phyloP scores from a whole-genome alignment of 2,329 filamentous ascomycete genomes.

The Xylariaceae sp. region DNA sequence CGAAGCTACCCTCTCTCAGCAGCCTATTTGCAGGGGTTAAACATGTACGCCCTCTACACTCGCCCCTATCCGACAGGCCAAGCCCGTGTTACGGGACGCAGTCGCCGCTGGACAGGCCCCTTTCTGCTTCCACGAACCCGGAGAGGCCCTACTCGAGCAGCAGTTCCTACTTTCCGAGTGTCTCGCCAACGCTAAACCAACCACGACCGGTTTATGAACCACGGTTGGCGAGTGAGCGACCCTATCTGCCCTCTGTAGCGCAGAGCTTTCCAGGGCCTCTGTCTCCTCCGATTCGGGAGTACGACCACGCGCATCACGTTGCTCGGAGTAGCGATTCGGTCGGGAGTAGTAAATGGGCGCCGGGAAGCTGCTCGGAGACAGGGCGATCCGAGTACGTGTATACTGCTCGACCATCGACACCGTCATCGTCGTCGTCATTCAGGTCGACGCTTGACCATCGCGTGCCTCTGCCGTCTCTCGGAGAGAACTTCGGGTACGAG shows the following conservation, averaged over 20 bases:
- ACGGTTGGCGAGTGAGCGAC: slow-evolving; percentile 40
- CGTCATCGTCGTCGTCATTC: too few relatives aligned
- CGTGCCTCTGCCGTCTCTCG: slow-evolving; percentile 23
- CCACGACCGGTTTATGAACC: slow-evolving; percentile 43
- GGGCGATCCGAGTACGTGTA: slow-evolving; percentile 42
- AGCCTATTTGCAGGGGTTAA: slow-evolving; percentile 50
- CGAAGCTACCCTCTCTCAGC: slow-evolving; percentile 51
- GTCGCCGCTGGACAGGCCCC: slow-evolving; percentile 45
- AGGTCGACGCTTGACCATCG: slow-evolving; percentile 23
- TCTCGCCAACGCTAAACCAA: slow-evolving; percentile 35
- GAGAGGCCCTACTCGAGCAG: slow-evolving; percentile 35
- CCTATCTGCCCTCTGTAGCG: slow-evolving; percentile 27
- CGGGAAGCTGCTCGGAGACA: slow-evolving; percentile 40
- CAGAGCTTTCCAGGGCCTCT: slow-evolving; percentile 38
- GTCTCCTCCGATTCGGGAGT: slow-evolving; percentile 41
- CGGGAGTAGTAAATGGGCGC: slow-evolving; percentile 32
- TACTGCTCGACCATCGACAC: slow-evolving; percentile 38
- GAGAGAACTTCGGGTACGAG: slow-evolving; percentile 23
- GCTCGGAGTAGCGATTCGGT: slow-evolving; percentile 20
- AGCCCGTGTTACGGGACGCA: slow-evolving; percentile 35
- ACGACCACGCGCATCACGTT: slow-evolving; percentile 28
- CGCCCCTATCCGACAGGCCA: slow-evolving; percentile 43
- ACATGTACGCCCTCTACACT: slow-evolving; percentile 38
- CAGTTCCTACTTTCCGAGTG: slow-evolving; percentile 44
- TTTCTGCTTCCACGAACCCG: slow-evolving; percentile 33